phyloP scores from a whole-genome alignment of 257 asterid species.

The Scutellaria baicalensis region DNA sequence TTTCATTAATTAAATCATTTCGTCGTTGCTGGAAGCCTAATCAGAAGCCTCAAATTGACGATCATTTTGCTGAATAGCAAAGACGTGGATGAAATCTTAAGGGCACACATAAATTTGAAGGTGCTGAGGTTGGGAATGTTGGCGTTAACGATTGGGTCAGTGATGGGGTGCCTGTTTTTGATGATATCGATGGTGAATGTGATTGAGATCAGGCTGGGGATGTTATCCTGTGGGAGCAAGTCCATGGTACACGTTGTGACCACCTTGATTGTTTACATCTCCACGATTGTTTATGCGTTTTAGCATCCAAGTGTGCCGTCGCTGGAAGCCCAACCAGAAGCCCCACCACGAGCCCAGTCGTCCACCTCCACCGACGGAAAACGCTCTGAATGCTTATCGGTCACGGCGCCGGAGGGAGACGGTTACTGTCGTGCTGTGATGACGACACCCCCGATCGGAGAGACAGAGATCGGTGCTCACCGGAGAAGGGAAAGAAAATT shows the following conservation, averaged over 20 bases:
- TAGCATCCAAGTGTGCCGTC: slow-evolving; percentile 69
- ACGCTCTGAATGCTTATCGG: slow-evolving; percentile 79
- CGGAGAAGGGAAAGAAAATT: slow-evolving; percentile 11
- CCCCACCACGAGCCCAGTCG: slow-evolving; percentile 73
- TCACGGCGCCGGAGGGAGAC: slow-evolving; percentile 30
- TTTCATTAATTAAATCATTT: too few species aligned
- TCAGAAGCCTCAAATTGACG: slow-evolving; percentile 63
- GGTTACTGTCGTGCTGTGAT: slow-evolving; percentile 18
- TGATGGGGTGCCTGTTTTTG: slow-evolving; percentile 81
- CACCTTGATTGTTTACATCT: slow-evolving; percentile 55
- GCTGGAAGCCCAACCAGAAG: slow-evolving; percentile 74
- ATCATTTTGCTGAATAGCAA: slow-evolving; percentile 63
- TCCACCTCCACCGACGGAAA: slow-evolving; percentile 78
- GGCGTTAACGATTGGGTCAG: slow-evolving; percentile 79
- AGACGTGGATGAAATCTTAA: slow-evolving; percentile 64
- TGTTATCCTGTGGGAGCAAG: slow-evolving; percentile 78
- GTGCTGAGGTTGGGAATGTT: slow-evolving; percentile 75
- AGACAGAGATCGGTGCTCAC: slow-evolving; percentile 14
- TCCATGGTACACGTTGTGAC: slow-evolving; percentile 45
- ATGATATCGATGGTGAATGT: slow-evolving; percentile 87
- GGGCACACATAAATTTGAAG: slow-evolving; percentile 57
- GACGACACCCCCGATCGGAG: slow-evolving; percentile 32
- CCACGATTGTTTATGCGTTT: slow-evolving; percentile 75
- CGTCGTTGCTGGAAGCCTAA: too few species aligned
- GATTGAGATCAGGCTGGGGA: slow-evolving; percentile 72